Percentiles rank a stretch among this genome's conserved stretches.
These are phyloP conservation scores for Coniochaeta prunicola DNA, from an alignment of 2,329 filamentous ascomycete genomes.

Conservation along the genomic window DNA sequence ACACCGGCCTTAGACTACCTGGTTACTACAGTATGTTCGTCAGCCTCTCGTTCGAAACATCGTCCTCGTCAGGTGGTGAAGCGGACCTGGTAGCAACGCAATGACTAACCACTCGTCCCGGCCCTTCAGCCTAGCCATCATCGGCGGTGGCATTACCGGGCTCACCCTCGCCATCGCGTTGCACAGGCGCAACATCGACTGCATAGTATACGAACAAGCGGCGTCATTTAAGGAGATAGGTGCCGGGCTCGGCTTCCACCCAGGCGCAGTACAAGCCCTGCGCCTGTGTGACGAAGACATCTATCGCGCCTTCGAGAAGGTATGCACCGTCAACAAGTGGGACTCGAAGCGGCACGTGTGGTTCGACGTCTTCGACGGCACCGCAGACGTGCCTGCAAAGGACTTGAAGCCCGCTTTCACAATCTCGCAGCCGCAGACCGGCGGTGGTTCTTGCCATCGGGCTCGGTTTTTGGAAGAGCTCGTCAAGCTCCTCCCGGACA, in stretches of 20 bases:
- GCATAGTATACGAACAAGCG: conserved; percentile 28
- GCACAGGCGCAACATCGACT: conserved; percentile 18
- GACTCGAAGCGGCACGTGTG: conserved; percentile 13
- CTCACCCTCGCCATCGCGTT: conserved; percentile 26
- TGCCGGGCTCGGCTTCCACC: conserved; percentile 27
- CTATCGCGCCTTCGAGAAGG: conserved; percentile 17
- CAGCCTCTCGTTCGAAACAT: too few relatives aligned
- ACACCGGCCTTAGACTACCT: neutral
- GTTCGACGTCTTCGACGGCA: conserved; percentile 19
- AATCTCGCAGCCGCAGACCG: conserved; percentile 7
- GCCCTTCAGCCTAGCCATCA: conserved; percentile 20
- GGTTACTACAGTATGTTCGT: too few relatives aligned
- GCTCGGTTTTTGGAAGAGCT: conserved; percentile 19
- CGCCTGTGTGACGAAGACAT: conserved; percentile 18
- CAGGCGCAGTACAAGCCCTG: conserved; percentile 26
- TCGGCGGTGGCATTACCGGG: conserved; percentile 33
- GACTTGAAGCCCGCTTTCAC: conserved; percentile 12
- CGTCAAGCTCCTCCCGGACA: conserved; percentile 13
- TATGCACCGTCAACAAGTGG: conserved; percentile 18
- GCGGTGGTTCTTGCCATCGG: conserved; percentile 16
- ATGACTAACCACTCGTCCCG: neutral
- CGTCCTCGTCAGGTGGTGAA: too few relatives aligned
- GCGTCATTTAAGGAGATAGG: conserved; percentile 25
- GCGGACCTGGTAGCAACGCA: too few relatives aligned
- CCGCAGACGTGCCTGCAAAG: conserved; percentile 4